Evolutionary conservation across 805 yeast genomes (phyloP).

Genomic region (Saccharomycopsis synnaedendra): DNA sequence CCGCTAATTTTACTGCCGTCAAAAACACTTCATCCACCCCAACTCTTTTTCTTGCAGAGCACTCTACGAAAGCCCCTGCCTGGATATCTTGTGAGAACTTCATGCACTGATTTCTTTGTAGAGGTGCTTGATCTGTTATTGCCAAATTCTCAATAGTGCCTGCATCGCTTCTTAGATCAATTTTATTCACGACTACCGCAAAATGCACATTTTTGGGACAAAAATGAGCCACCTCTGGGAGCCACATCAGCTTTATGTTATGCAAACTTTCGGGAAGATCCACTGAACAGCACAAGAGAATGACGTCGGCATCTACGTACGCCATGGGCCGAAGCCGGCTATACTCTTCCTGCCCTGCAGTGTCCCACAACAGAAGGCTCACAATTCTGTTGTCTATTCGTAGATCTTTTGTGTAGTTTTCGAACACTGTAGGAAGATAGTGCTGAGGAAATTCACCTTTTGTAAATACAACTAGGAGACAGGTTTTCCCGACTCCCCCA

Average conservation of each 20-base stretch:
- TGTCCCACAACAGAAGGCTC: constrained; percentile 30
- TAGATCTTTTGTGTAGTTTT: constrained; percentile 36
- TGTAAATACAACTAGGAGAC: constrained; percentile 27
- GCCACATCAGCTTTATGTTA: constrained; percentile 36
- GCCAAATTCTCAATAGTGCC: constrained; percentile 7
- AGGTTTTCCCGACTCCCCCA: constrained; percentile 32
- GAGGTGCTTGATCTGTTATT: constrained; percentile 13
- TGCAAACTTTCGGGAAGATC: constrained; percentile 90
- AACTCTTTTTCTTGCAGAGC: too few relatives aligned
- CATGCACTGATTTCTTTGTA: constrained; percentile 36
- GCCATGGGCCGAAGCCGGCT: constrained; percentile 86
- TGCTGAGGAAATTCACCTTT: constrained; percentile 27
- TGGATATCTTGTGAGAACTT: constrained; percentile 16
- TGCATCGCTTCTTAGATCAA: constrained; percentile 12
- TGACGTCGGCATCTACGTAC: constrained; percentile 91
- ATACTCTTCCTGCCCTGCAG: constrained; percentile 96
- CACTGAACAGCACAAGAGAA: constrained; percentile 89
- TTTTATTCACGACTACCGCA: constrained; percentile 10
- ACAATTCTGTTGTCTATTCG: constrained; percentile 29
- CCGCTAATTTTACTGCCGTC: too few relatives aligned
- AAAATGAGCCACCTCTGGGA: constrained; percentile 28
- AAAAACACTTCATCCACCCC: too few relatives aligned
- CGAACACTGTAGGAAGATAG: constrained; percentile 33
- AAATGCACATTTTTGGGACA: constrained; percentile 23
- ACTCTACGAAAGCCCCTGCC: too few relatives aligned